phyloP scores from a whole-genome alignment of 1,284 basidiomycete species.

The Ganoderma resinaceum region DNA sequence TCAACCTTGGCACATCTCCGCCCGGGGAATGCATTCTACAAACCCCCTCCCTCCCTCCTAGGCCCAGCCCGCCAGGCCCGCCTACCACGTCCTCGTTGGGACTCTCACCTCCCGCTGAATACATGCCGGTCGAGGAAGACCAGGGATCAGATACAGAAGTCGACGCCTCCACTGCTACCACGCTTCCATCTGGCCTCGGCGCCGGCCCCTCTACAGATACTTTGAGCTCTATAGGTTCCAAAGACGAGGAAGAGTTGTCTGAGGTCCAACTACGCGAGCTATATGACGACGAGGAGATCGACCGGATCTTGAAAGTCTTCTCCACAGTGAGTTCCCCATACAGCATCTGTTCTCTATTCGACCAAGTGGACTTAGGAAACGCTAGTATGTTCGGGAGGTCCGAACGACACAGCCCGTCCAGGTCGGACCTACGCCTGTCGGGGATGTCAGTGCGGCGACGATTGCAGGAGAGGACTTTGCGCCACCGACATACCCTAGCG shows the following conservation, averaged over 20 bases:
- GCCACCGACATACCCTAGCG: neutral
- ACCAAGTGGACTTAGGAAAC: neutral
- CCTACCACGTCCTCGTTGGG: neutral
- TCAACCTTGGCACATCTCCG: neutral
- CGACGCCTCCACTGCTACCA: neutral
- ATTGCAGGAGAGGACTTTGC: neutral
- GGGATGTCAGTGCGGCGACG: slow-evolving; percentile 14
- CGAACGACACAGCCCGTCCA: slow-evolving; percentile 39
- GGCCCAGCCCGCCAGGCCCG: neutral
- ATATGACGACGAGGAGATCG: slow-evolving; percentile 70
- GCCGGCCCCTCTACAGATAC: slow-evolving; percentile 11
- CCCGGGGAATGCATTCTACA: neutral
- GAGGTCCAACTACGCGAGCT: slow-evolving; percentile 56
- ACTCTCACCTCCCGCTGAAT: neutral
- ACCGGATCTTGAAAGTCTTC: slow-evolving; percentile 63
- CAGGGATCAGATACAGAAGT: slow-evolving; percentile 7
- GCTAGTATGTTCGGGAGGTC: slow-evolving; percentile 68
- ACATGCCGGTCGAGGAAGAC: neutral
- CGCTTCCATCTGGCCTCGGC: neutral
- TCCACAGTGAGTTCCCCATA: slow-evolving; percentile 51
- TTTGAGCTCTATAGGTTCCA: neutral
- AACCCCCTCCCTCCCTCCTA: neutral
- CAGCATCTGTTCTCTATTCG: neutral
- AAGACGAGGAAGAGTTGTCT: slow-evolving; percentile 37
- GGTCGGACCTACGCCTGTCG: neutral